Conservation (phyloP, 2,329 filamentous ascomycete species). For the Ophiostoma quercus region DNA sequence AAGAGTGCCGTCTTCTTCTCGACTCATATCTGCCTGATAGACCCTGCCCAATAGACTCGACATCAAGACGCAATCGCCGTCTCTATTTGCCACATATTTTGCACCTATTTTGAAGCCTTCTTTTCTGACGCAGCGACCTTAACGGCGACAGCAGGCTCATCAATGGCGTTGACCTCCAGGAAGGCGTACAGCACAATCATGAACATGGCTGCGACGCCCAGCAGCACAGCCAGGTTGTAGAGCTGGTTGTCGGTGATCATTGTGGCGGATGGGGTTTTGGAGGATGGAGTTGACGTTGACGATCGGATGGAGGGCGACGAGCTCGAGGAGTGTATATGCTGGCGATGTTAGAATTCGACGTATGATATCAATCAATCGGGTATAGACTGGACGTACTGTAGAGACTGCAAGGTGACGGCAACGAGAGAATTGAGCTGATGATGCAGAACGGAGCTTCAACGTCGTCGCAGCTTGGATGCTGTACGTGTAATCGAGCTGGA, state of each 20-base stretch:
- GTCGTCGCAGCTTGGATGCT: background rate
- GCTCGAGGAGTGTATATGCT: constrained; percentile 6
- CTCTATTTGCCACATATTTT: too few species aligned
- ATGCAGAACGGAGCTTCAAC: constrained; percentile 18
- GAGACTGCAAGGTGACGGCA: background rate
- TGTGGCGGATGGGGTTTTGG: constrained; percentile 32
- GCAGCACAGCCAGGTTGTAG: constrained; percentile 86
- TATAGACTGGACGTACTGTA: background rate
- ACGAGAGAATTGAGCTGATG: constrained; percentile 5
- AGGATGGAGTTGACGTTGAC: background rate
- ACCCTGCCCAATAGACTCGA: too few species aligned
- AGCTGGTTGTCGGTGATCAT: constrained; percentile 96
- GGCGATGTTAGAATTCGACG: background rate
- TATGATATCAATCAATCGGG: background rate
- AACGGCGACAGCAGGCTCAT: constrained; percentile 30
- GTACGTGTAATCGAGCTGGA: constrained; percentile 15
- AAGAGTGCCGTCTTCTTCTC: background rate
- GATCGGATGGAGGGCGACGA: background rate
- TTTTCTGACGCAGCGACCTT: constrained; percentile 21
- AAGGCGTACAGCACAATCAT: constrained; percentile 95
- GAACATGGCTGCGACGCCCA: constrained; percentile 83
- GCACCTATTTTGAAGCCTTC: constrained; percentile 20
- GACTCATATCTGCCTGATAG: too few species aligned
- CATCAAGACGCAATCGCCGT: background rate
- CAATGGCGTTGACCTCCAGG: constrained; percentile 80